Evolutionary conservation across 257 asterid genomes (phyloP).

Genomic region (Eucommia ulmoides): DNA sequence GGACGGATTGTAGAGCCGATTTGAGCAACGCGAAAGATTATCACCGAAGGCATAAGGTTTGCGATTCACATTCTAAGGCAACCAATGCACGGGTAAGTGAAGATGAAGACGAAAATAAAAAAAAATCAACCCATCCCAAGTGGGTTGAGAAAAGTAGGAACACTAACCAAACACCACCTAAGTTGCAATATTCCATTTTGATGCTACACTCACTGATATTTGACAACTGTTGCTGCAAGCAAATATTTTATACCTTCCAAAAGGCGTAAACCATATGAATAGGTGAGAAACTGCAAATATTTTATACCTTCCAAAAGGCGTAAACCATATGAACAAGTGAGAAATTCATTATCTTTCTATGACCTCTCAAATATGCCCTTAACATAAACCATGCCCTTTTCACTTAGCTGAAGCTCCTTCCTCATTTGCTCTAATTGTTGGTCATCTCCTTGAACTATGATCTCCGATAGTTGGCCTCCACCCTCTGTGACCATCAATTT

Average conservation of each 20-base stretch:
- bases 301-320: not conserved
- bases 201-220: not conserved
- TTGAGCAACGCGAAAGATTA: too few species aligned
- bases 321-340: not conserved
- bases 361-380: conserved; percentile 81
- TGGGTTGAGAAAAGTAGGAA: too few species aligned
- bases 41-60: too few species aligned
- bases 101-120: too few species aligned
- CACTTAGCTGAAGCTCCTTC: conserved; percentile 73
- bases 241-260: not conserved
- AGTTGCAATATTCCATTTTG: too few species aligned
- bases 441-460: conserved; percentile 81
- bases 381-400: conserved; percentile 87
- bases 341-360: not conserved
- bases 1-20: too few species aligned
- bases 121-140: too few species aligned
- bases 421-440: conserved; percentile 81
- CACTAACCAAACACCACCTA: too few species aligned
- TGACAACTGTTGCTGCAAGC: not conserved
- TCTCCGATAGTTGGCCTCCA: conserved; percentile 60
- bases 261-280: not conserved
- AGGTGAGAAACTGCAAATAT: not conserved
- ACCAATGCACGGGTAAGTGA: too few species aligned
- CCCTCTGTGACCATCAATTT: conserved; percentile 54
- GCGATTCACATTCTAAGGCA: too few species aligned